Evolutionary conservation across 371 early-diverging fungal genomes (phyloP), one percentile per base, ranked within the genome.

Genomic region (Batrachochytrium dendrobatidis): DNA sequence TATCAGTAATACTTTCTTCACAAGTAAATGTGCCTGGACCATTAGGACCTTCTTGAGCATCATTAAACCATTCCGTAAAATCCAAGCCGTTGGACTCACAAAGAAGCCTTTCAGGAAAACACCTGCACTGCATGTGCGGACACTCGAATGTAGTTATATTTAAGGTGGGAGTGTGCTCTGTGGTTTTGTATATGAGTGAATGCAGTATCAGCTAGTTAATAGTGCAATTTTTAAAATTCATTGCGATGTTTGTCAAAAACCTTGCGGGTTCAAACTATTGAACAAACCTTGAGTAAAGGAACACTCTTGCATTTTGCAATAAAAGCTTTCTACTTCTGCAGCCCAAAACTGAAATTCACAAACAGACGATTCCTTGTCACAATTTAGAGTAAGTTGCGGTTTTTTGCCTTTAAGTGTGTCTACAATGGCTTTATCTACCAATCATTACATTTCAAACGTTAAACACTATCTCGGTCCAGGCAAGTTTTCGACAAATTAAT

Each of bases 51-150:
- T 84, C 79, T 32, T 79, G 79, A 67, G 74, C 73, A 68, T 59
- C 82, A 64, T 48, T 18, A 45, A 64, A 62, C 66, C 67, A 67
- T 15, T 67, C 67, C 28, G 62, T 53, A 5, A 66, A 50, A 39
- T 69, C 77, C 17, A 74, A 73, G 6, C 80, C 79, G 64, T 77
- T 70, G 56, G 67, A 67, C 15, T 79, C 84, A 62, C 85, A 84
- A 67, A 84, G 76, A 48, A 77, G 68, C 0, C 83, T 74, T 53
- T 62, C 69, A 22, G 78, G 78, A 66, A 77, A 75, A 56, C 85
- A 84, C 2, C 67, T 65, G 64, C 85, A 84, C 2, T 55, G 56
- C 61, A 82, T 73, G 28, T 81, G 72, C 20, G 51, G 59, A 62
- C 85, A 84, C 25, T 43, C 54, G 28, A 61, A 62, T 0, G 15